Evolutionary conservation across 768 basidiomycete species (phyloP).

Genomic region (Lactarius vividus): DNA sequence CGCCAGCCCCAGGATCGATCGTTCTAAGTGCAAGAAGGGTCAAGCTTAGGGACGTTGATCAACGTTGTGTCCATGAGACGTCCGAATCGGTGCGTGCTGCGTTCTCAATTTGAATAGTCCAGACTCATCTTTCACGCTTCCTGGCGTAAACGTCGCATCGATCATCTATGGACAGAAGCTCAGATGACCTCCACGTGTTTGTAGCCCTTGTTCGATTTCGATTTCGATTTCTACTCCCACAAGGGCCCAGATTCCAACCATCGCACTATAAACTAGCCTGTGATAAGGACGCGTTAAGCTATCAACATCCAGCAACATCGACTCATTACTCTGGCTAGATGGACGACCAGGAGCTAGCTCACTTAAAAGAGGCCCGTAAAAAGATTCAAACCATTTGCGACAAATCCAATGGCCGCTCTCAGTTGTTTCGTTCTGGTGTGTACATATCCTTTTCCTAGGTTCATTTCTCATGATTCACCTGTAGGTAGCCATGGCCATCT

Average conservation of each 20-base stretch:
- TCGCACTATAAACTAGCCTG: too few species aligned
- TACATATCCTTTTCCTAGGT: neutral
- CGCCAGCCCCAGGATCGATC: too few species aligned
- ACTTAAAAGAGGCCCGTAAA: neutral
- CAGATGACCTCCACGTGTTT: neutral
- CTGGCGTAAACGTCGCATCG: neutral
- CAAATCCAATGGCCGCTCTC: neutral
- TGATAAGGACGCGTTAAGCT: too few species aligned
- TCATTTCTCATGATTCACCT: neutral
- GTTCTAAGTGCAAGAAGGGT: too few species aligned
- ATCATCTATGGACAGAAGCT: neutral
- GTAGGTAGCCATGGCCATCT: neutral
- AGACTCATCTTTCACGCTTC: neutral
- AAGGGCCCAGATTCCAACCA: neutral
- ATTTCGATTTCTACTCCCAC: neutral
- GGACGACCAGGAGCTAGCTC: neutral
- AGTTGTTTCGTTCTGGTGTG: neutral
- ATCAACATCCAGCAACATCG: neutral
- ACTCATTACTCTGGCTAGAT: neutral
- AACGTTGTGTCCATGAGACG: neutral
- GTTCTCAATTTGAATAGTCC: neutral
- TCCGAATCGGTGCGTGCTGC: neutral
- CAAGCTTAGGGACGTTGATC: too few species aligned
- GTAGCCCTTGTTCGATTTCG: neutral
- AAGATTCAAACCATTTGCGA: neutral